phyloP scores from a whole-genome alignment of 2,329 filamentous ascomycete genomes.

The Fusarium austroafricanum region DNA sequence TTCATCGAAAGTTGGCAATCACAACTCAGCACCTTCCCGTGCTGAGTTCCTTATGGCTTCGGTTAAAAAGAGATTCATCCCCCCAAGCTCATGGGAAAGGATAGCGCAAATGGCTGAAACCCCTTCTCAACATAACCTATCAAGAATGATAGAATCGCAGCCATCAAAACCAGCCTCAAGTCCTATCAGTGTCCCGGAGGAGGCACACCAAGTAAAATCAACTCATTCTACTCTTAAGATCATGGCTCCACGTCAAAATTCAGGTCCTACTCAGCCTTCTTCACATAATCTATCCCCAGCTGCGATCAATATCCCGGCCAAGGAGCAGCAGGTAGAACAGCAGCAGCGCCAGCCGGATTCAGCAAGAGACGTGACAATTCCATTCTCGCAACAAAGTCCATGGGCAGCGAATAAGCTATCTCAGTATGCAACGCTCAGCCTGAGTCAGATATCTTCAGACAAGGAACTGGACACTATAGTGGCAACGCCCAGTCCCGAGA shows the following conservation, averaged over 20 bases:
- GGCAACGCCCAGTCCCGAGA: conserved; percentile 1
- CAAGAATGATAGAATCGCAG: neutral
- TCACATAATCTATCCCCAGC: neutral
- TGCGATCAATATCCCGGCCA: neutral
- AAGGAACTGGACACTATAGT: neutral
- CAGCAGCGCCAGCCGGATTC: neutral
- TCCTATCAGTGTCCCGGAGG: neutral
- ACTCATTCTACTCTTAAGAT: neutral
- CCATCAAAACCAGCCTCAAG: neutral
- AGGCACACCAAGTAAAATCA: neutral
- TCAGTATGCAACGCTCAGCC: conserved; percentile 30
- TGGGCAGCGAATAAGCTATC: conserved; percentile 39
- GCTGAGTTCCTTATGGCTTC: conserved; percentile 39
- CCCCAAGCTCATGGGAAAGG: conserved; percentile 43
- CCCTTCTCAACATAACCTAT: neutral
- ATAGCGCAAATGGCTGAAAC: conserved; percentile 23
- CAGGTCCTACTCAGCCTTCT: neutral
- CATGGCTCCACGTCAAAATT: neutral
- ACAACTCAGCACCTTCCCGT: conserved; percentile 2
- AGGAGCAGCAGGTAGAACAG: neutral
- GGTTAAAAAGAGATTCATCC: conserved; percentile 41
- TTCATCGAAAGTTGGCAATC: neutral
- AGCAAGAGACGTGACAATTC: conserved; percentile 13
- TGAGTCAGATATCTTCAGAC: neutral
- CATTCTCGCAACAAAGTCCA: conserved; percentile 44